phyloP scores from a whole-genome alignment of 306 rosid species.

The Prunus campanulata region DNA sequence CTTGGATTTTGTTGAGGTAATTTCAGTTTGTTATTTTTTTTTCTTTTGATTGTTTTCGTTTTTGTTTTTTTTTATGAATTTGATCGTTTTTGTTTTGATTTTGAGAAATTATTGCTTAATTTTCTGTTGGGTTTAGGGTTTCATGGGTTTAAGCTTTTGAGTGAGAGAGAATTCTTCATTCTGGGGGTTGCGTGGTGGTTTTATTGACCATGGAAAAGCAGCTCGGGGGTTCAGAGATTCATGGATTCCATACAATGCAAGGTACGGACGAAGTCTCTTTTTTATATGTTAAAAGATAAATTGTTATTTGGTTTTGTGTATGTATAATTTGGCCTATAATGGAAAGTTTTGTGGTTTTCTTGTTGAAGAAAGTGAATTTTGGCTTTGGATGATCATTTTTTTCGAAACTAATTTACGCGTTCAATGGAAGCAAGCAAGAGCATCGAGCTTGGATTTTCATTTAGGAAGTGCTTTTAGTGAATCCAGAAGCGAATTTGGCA shows the following conservation, averaged over 20 bases:
- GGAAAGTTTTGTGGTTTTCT: conserved; percentile 4
- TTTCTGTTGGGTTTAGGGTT: neutral
- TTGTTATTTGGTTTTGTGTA: neutral
- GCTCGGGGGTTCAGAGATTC: conserved; percentile 73
- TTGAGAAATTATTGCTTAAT: neutral
- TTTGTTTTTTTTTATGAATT: neutral
- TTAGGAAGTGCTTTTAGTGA: neutral
- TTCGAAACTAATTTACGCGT: neutral
- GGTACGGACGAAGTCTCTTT: conserved; percentile 33
- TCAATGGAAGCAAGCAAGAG: neutral
- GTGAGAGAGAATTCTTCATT: conserved; percentile 9
- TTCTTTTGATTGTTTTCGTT: neutral
- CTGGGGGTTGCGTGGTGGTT: conserved; percentile 31
- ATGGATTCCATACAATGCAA: conserved; percentile 89
- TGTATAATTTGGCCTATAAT: neutral
- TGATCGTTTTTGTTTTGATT: neutral
- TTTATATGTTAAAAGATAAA: neutral
- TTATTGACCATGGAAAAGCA: conserved; percentile 37
- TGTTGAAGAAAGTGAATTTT: neutral
- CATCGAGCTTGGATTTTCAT: neutral
- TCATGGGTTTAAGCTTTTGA: conserved; percentile 20
- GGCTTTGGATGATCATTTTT: neutral
- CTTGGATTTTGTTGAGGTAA: neutral
- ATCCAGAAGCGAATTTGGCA: neutral
- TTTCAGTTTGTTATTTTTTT: neutral